Conservation (phyloP, 768 basidiomycete species). For the Boletus pseudo-olivaceus region DNA sequence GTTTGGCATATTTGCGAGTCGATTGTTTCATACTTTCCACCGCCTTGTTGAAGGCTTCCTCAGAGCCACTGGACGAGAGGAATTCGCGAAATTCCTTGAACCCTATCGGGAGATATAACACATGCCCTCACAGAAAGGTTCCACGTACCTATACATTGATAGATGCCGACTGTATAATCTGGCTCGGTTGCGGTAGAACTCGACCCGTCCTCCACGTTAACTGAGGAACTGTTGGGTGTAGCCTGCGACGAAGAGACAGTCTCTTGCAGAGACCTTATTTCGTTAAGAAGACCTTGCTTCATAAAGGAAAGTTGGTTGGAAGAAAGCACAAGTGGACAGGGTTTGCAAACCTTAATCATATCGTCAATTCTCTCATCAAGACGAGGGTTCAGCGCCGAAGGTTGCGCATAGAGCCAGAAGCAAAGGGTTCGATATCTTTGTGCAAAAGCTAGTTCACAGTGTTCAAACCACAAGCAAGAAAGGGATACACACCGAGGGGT, state of each 20-base stretch:
- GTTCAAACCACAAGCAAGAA: neutral
- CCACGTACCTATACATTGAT: constrained; percentile 82
- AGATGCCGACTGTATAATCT: constrained; percentile 82
- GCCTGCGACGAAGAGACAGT: constrained; percentile 12
- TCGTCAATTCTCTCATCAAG: constrained; percentile 79
- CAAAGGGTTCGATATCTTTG: constrained; percentile 78
- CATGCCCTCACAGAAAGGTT: neutral
- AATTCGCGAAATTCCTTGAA: constrained; percentile 87
- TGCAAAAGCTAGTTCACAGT: neutral
- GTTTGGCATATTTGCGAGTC: constrained; percentile 87
- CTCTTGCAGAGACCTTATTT: constrained; percentile 57
- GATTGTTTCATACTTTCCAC: constrained; percentile 80
- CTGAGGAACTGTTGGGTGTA: neutral
- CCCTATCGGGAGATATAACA: constrained; percentile 46
- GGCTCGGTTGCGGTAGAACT: constrained; percentile 1
- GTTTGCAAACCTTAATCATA: constrained; percentile 71
- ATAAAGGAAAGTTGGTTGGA: constrained; percentile 7
- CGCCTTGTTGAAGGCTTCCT: constrained; percentile 48
- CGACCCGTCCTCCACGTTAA: neutral
- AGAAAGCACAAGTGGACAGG: neutral
- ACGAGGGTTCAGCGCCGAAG: constrained; percentile 56
- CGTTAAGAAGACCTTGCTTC: constrained; percentile 76
- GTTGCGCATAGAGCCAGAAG: constrained; percentile 87
- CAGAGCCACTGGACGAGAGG: constrained; percentile 42
- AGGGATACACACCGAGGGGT: constrained; percentile 48